Evolutionary conservation across 495 filamentous ascomycete genomes (phyloP).

Genomic region (Podospora pseudocomata): DNA sequence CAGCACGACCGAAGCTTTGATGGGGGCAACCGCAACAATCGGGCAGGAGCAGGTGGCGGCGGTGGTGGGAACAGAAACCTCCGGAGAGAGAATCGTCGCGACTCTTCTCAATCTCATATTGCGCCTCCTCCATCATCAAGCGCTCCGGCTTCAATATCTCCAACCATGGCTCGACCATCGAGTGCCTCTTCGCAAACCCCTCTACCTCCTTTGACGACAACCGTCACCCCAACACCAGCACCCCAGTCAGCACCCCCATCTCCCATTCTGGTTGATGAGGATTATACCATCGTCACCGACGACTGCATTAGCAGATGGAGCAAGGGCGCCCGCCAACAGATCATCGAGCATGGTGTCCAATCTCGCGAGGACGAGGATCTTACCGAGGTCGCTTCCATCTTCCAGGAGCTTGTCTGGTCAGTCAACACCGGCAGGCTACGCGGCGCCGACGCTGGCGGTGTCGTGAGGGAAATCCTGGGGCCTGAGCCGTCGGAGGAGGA

Average conservation of each 20-base stretch:
- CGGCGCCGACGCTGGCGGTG: conserved; percentile 63
- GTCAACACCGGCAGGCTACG: conserved; percentile 64
- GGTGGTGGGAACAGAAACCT: conserved; percentile 38
- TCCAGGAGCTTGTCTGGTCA: conserved; percentile 79
- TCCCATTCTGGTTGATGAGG: conserved; percentile 39
- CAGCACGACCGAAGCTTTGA: conserved; percentile 51
- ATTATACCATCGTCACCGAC: conserved; percentile 49
- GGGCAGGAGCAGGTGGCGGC: conserved; percentile 26
- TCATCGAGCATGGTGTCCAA: conserved; percentile 49
- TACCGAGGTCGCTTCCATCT: conserved; percentile 62
- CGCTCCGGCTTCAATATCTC: conserved; percentile 35
- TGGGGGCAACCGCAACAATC: conserved; percentile 10
- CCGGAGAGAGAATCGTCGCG: conserved; percentile 43
- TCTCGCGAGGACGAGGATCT: conserved; percentile 63
- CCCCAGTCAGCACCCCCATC: conserved; percentile 18
- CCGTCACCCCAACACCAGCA: conserved; percentile 15
- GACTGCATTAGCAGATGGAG: conserved; percentile 45
- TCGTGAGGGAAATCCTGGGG: conserved; percentile 71
- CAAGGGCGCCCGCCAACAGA: conserved; percentile 47
- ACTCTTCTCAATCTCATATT: conserved; percentile 37
- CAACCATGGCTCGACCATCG: conserved; percentile 39
- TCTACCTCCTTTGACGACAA: conserved; percentile 19
- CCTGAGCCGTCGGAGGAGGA: conserved; percentile 47
- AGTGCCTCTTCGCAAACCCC: conserved; percentile 39
- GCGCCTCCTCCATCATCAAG: conserved; percentile 11